Percentiles rank a stretch among this genome's conserved stretches.
These are phyloP conservation scores for Geopyxis carbonaria DNA, from an alignment of 495 filamentous ascomycete species.

Conservation along the genomic window DNA sequence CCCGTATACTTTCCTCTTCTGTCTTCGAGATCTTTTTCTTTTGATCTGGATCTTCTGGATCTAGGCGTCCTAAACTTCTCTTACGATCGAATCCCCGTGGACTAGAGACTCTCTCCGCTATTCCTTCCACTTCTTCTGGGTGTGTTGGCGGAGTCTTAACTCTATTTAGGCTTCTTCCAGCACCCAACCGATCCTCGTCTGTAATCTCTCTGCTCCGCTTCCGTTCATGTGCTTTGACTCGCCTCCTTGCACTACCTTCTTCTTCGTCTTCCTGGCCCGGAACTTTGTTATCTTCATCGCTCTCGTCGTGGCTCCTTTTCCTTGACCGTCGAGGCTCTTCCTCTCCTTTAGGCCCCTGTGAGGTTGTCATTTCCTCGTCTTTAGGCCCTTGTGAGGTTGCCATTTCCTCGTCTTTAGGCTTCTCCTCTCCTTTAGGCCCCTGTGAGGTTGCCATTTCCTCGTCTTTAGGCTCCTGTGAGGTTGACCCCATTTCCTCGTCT, in stretches of 20 bases:
- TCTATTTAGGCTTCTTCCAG: slow-evolving; percentile 19
- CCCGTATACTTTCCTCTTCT: slow-evolving; percentile 13
- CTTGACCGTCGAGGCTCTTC: slow-evolving; percentile 17
- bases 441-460: too few relatives aligned
- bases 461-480: not conserved
- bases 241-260: slow-evolving; percentile 6
- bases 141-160: slow-evolving; percentile 24
- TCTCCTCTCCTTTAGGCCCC: slow-evolving; percentile 9
- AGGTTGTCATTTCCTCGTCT: too few relatives aligned
- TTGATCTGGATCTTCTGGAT: slow-evolving; percentile 17
- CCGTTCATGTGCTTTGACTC: slow-evolving; percentile 20
- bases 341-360: slow-evolving; percentile 7
- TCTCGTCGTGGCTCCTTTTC: slow-evolving; percentile 23
- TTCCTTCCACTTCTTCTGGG: slow-evolving; percentile 21
- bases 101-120: slow-evolving; percentile 12
- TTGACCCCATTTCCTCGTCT: slow-evolving; percentile 3
- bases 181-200: slow-evolving; percentile 20
- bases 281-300: slow-evolving; percentile 17
- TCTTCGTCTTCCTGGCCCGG: slow-evolving; percentile 16
- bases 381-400: not conserved
- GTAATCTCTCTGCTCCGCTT: slow-evolving; percentile 24
- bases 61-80: slow-evolving; percentile 16
- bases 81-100: slow-evolving; percentile 21
- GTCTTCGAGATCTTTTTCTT: slow-evolving; percentile 23
- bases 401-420: slow-evolving; percentile 18